Evolutionary conservation across 306 rosid species (phyloP).

Genomic region (Acacia acuminata): DNA sequence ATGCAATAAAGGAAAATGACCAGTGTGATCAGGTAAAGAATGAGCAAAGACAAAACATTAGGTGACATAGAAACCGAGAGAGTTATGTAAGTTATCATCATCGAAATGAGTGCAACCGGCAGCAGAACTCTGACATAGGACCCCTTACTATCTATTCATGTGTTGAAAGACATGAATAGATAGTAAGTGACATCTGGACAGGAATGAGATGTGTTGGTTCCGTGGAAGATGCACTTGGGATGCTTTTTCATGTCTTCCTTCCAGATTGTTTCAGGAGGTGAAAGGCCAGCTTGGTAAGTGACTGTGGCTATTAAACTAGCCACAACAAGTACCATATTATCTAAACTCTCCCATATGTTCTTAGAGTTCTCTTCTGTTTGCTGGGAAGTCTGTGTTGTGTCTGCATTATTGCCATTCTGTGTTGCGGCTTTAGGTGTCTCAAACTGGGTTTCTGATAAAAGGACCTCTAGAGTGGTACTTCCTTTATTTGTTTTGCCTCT

Average conservation of each 20-base stretch:
- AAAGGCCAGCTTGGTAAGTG: constrained; percentile 15
- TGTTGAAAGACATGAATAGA: constrained; percentile 26
- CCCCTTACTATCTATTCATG: too few relatives aligned
- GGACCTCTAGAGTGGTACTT: not conserved
- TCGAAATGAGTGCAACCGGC: constrained; percentile 15
- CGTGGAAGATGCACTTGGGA: constrained; percentile 6
- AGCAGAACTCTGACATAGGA: constrained; percentile 3
- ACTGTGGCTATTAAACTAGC: constrained; percentile 20
- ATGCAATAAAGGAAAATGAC: not conserved
- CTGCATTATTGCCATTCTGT: constrained; percentile 1
- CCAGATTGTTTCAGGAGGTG: constrained; percentile 22
- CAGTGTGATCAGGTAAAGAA: not conserved
- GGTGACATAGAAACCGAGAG: constrained; percentile 5
- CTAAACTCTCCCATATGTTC: not conserved
- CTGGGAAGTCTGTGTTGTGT: not conserved
- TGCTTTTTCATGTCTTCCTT: constrained; percentile 6
- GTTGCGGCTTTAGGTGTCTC: not conserved
- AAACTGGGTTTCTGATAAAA: not conserved
- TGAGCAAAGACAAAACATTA: not conserved
- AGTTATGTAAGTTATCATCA: constrained; percentile 15
- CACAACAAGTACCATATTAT: constrained; percentile 13
- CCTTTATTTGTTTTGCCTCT: constrained; percentile 1
- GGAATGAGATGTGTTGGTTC: not conserved
- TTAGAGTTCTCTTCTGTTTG: not conserved
- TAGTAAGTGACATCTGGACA: constrained; percentile 19